phyloP scores from a whole-genome alignment of 2,329 filamentous ascomycete species.

The Chrysosporium queenslandicum region DNA sequence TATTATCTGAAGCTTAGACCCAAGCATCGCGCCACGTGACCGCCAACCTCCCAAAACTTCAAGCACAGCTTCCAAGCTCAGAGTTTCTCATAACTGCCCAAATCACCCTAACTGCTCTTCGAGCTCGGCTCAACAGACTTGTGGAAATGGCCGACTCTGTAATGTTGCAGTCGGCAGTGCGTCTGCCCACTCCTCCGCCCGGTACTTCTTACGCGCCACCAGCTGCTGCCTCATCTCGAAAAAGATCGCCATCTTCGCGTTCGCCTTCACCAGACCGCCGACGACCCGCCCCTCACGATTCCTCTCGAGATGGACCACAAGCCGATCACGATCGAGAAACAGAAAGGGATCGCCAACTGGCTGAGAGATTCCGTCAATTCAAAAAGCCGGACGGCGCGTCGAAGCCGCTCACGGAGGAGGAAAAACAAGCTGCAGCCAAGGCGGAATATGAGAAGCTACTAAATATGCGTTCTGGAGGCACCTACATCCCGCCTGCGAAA shows the following conservation, averaged over 20 bases:
- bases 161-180: conserved; percentile 47
- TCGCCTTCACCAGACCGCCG: conserved; percentile 45
- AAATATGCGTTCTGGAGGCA: conserved; percentile 86
- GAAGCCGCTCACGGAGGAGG: conserved; percentile 58
- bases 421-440: conserved; percentile 79
- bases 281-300: conserved; percentile 36
- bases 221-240: conserved; percentile 43
- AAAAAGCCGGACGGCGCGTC: conserved; percentile 35
- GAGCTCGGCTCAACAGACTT: not conserved
- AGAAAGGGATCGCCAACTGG: conserved; percentile 42
- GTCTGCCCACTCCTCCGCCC: conserved; percentile 48
- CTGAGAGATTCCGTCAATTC: conserved; percentile 45
- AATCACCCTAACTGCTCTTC: not conserved
- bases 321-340: conserved; percentile 42
- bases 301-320: conserved; percentile 34
- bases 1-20: too few species aligned
- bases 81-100: too few species aligned
- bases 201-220: conserved; percentile 41
- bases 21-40: conserved; percentile 4
- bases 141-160: conserved; percentile 36
- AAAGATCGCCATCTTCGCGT: conserved; percentile 47
- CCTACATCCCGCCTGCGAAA: conserved; percentile 88
- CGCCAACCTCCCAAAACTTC: not conserved
- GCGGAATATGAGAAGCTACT: conserved; percentile 88
- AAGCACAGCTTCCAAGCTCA: not conserved